phyloP scores from a whole-genome alignment of 1,284 basidiomycete genomes.

The Boletus sp. region DNA sequence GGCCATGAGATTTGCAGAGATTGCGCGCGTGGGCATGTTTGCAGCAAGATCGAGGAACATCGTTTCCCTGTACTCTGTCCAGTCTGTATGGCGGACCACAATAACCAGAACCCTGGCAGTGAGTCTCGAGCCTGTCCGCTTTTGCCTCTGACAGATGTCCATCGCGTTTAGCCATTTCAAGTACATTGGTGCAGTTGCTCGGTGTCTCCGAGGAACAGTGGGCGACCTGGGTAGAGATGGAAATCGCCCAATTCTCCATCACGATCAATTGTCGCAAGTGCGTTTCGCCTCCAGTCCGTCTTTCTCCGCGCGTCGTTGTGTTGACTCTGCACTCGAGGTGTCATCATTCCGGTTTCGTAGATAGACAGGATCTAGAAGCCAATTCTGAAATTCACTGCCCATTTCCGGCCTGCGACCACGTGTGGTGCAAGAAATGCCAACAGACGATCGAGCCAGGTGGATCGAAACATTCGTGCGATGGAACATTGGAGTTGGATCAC shows the following conservation, averaged over 20 bases:
- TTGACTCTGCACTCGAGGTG: slow-evolving; percentile 37
- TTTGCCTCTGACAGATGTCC: not conserved
- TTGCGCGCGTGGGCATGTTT: slow-evolving; percentile 47
- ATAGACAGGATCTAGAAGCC: slow-evolving; percentile 45
- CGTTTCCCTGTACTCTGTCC: slow-evolving; percentile 62
- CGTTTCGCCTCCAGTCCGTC: slow-evolving; percentile 2
- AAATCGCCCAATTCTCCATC: slow-evolving; percentile 49
- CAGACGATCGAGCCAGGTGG: slow-evolving; percentile 38
- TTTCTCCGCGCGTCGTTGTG: not conserved
- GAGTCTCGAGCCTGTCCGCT: slow-evolving; percentile 15
- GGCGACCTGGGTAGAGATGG: slow-evolving; percentile 49
- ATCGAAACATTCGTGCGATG: slow-evolving; percentile 53
- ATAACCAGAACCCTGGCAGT: slow-evolving; percentile 40
- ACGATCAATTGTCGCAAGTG: slow-evolving; percentile 37
- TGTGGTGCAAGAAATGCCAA: slow-evolving; percentile 54
- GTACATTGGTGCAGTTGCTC: slow-evolving; percentile 41
- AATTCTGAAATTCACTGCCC: slow-evolving; percentile 42
- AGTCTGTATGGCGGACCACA: slow-evolving; percentile 39
- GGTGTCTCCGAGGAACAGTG: slow-evolving; percentile 49
- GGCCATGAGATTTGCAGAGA: slow-evolving; percentile 52
- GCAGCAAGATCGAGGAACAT: slow-evolving; percentile 45
- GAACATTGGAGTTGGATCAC: slow-evolving; percentile 48
- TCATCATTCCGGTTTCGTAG: slow-evolving; percentile 43
- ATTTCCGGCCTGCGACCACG: slow-evolving; percentile 40
- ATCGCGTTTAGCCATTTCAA: slow-evolving; percentile 36